Base-by-base conservation (phyloP, 164 flowering plant genomes). In the Hamamelis virginiana region DNA sequence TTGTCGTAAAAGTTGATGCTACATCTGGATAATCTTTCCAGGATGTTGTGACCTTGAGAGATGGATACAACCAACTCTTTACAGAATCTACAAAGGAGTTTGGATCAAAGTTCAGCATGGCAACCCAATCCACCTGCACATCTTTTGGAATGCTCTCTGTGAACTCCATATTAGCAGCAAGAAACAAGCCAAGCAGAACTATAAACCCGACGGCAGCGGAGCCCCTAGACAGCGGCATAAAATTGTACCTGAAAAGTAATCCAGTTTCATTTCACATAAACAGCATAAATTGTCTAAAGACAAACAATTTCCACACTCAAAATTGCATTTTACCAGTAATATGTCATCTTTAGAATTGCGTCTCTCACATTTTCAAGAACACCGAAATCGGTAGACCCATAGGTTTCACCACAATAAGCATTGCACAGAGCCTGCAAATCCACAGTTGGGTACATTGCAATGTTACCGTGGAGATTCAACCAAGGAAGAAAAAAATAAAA, bases 121-220 rank as follows among this genome's bases (percentile, higher is more conserved):
- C 99, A 72, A 91, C 99, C 97, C 97, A 95, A 69, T 95, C 97
- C 69, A 92, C 90, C 80, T 95, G 97, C 51, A 89, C 14, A 44
- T 93, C 97, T 74, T 80, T 62, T 21, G 97, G 99, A 58, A 92
- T 91, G 76, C 73, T 83, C 48, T 84, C 97, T 8, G 82, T 78
- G 79, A 95, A 89, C 80, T 90, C 91, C 97, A 92, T 92, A 67
- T 95, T 95, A 64, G 97, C 96, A 56, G 99, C 98, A 66, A 92
- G 94, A 59, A 84, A 77, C 67, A 95, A 71, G 63, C 99, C 99
- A 1, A 91, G 91, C 82, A 95, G 74, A 67, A 92, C 98, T 6
- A 83, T 79, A 55, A 86, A 90, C 9, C 99, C 99, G 74, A 91
- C 87, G 13, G 65, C 97, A 22, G 97, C 92, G 58, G 97, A 81